These are phyloP conservation scores for Saraca asoca DNA, from an alignment of 331 rosid species.

Conservation along the genomic window DNA sequence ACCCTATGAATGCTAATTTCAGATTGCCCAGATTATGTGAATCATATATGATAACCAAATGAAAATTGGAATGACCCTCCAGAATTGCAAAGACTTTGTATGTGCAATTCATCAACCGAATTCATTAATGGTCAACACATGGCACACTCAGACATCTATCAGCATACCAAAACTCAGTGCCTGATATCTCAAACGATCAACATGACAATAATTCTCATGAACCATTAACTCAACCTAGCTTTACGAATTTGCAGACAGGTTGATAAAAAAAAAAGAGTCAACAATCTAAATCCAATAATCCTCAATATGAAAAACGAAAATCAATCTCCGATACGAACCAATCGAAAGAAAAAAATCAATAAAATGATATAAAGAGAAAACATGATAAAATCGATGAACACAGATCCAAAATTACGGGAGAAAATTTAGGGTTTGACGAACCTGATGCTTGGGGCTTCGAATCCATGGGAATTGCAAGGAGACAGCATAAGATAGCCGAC, in stretches of 20 bases:
- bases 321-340: not conserved
- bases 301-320: not conserved
- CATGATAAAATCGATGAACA: too few species aligned
- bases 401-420: not conserved
- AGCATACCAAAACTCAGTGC: not conserved
- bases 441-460: conserved; percentile 38
- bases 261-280: not conserved
- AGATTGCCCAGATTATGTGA: not conserved
- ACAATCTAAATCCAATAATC: not conserved
- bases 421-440: conserved; percentile 3
- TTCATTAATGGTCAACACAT: not conserved
- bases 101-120: too few species aligned
- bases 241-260: not conserved
- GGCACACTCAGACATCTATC: not conserved
- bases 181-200: not conserved
- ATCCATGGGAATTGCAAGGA: conserved; percentile 31
- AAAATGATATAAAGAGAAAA: too few species aligned
- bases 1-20: not conserved
- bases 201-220: not conserved
- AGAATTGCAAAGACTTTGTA: not conserved
- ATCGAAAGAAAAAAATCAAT: not conserved
- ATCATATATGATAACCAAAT: too few species aligned
- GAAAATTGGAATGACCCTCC: not conserved
- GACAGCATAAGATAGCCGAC: conserved; percentile 9
- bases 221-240: not conserved